Conservation (phyloP, 345 rosid genomes). For the Gossypium longicalyx region DNA sequence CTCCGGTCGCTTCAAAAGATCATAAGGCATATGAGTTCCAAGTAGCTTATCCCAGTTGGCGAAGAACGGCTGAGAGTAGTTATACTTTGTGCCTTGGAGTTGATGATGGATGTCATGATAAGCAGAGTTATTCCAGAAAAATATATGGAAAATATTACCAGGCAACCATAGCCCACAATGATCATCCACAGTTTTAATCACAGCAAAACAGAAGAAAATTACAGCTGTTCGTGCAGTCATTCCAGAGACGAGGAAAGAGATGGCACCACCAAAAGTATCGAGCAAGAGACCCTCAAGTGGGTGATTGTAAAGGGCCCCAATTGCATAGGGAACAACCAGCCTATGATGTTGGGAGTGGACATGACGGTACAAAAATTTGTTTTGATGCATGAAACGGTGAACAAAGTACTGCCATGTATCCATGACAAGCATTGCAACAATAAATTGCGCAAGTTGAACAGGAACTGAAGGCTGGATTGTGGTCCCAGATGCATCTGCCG, state of each 20-base stretch:
- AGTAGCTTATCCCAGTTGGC: constrained; percentile 66
- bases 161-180: constrained; percentile 73
- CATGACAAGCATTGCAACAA: constrained; percentile 59
- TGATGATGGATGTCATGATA: constrained; percentile 77
- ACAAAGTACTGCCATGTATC: constrained; percentile 73
- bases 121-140: constrained; percentile 59
- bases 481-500: constrained; percentile 35
- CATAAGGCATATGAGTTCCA: constrained; percentile 63
- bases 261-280: constrained; percentile 65
- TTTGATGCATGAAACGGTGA: constrained; percentile 69
- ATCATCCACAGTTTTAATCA: constrained; percentile 62
- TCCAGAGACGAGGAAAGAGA: constrained; percentile 62
- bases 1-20: constrained; percentile 48
- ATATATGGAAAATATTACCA: constrained; percentile 57
- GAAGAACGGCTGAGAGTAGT: constrained; percentile 80
- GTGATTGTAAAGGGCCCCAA: constrained; percentile 70
- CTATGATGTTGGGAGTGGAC: constrained; percentile 70
- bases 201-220: constrained; percentile 62
- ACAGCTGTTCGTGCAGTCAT: constrained; percentile 70
- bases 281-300: constrained; percentile 67
- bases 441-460: constrained; percentile 44
- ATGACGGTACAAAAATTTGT: constrained; percentile 62
- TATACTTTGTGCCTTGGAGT: constrained; percentile 60
- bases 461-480: constrained; percentile 44
- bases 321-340: constrained; percentile 62